Conservation (phyloP, 805 yeast species). For the Schizosaccharomyces pombe region DNA sequence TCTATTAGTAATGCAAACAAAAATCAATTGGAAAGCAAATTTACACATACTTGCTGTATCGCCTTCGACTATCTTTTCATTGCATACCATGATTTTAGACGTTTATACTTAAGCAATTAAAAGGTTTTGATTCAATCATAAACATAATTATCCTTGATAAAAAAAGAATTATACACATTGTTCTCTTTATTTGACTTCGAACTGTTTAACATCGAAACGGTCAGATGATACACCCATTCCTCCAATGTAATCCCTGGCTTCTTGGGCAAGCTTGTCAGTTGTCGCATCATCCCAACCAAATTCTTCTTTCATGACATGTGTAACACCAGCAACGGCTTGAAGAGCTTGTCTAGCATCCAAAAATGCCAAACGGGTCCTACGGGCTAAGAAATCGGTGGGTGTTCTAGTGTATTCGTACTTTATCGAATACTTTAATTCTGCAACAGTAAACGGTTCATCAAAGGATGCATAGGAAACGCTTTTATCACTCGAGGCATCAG, state of each 20-base stretch:
- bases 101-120: too few species aligned
- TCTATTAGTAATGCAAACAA: too few species aligned
- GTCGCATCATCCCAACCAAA: slow-evolving; percentile 33
- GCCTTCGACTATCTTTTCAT: too few species aligned
- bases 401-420: slow-evolving; percentile 68
- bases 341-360: slow-evolving; percentile 68
- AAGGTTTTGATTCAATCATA: too few species aligned
- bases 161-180: too few species aligned
- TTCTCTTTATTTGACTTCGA: too few species aligned
- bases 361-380: slow-evolving; percentile 84
- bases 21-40: too few species aligned
- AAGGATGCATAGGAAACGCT: slow-evolving; percentile 26
- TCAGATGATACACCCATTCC: background rate
- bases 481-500: slow-evolving; percentile 35
- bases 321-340: slow-evolving; percentile 60
- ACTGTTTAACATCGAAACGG: too few species aligned
- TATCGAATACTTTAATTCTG: slow-evolving; percentile 65
- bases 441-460: slow-evolving; percentile 41
- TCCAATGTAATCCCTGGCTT: background rate
- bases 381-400: slow-evolving; percentile 71
- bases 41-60: too few species aligned
- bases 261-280: background rate
- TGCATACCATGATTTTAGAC: too few species aligned
- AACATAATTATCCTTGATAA: too few species aligned
- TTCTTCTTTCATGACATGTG: slow-evolving; percentile 61